Base-by-base conservation (phyloP, 805 yeast genomes). In the Candida chauliodis region DNA sequence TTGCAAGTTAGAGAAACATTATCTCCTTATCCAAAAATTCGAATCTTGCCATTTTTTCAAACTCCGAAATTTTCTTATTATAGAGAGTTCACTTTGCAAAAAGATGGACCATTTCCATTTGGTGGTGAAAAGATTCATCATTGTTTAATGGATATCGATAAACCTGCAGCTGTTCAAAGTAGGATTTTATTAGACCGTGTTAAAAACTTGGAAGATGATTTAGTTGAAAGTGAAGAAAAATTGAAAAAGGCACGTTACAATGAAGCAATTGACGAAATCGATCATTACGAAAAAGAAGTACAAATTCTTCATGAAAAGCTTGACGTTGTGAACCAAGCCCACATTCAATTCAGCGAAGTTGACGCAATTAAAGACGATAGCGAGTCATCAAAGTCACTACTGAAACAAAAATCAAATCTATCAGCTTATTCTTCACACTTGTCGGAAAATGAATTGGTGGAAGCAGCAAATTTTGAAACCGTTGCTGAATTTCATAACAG, bases 61-160 rank as follows among this genome's bases (percentile, higher is more conserved):
- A 68, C 84, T 5, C 87, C 87, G 1, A 61, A 77, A 47, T 75
- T 81, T 41, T 73, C 79, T 6, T 81, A 79, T 49, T 73, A 79
- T 41, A 59, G 85, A 43, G 81, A 81, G 59, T 50, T 71, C 55
- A 49, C 61, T 2, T 46, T 73, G 46, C 62, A 69, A 5, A 58
- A 64, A 10, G 64, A 66, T 6, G 73, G 78, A 2, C 53, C 50
- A 6, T 77, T 54, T 51, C 84, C 85, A 11, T 82, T 81, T 61
- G 85, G 84, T 5, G 63, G 66, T 22, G 84, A 76, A 46, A 51
- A 65, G 0, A 76, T 84, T 5, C 95, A 88, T 52, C 63, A 71
- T 11, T 88, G 95, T 58, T 53, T 69, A n/a, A 62, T 79, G 42
- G 82, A 75, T 1, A 47, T 53, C 3, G 66, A 66, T 36, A 73